Base-by-base conservation (phyloP, 1,284 basidiomycete genomes). In the Sphaerobolus stellatus region DNA sequence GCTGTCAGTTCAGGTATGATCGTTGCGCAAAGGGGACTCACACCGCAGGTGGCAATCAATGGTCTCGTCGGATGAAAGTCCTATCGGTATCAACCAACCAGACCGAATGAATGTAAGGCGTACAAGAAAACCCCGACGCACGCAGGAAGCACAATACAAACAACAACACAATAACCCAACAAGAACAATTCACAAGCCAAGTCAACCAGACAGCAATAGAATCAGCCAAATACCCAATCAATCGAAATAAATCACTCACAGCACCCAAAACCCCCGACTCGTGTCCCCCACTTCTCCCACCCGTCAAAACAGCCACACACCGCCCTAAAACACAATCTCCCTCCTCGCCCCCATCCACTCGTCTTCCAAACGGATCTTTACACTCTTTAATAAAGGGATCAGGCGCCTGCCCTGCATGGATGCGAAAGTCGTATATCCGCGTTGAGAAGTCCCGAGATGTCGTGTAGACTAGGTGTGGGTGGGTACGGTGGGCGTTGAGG, bases 11-110 rank as follows among this genome's bases (percentile, higher is more conserved):
- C 18, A 24, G 33, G 48, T 46, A 28, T 27, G 46, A 11, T 49
- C 48, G 16, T 43, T 14, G 48, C 43, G 45, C 30, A 33, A 29
- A 18, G 54, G 50, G 7, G 34, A 68, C 79, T 58, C 66, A 89
- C 88, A 7, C 88, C 88, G 62, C 86, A 84, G 8, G 88, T 90
- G 14, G 87, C 87, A 55, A 90, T 75, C 16, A 90, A 58, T 16
- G 85, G 83, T 51, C 77, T 68, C 5, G 68, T 66, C 0, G 78
- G 75, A 66, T 90, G 85, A 64, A 88, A 90, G 22, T 82, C 79
- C 87, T 88, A 56, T 30, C 44, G 28, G 28, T 22, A 22, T 20
- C 16, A 14, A 14, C 13, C 22, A 14, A 43, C n/a, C n/a, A n/a
- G n/a, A n/a, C n/a, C n/a, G n/a, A n/a, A n/a, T n/a, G n/a, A n/a